Percentiles rank a stretch among this genome's conserved stretches.
These are phyloP conservation scores for Chernovozyma aurita DNA, from an alignment of 1,139 yeast species.

Conservation along the genomic window DNA sequence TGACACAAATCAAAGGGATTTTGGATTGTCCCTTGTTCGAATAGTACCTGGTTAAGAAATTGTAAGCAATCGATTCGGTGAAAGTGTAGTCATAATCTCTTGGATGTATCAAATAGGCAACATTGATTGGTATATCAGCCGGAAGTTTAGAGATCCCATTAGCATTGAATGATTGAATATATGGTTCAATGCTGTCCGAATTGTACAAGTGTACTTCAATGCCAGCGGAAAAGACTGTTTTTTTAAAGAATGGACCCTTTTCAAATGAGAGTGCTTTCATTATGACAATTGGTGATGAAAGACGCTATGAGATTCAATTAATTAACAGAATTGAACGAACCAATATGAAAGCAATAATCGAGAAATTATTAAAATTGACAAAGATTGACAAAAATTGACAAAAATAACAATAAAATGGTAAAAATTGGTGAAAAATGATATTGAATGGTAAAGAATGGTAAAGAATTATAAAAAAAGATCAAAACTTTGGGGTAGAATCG, in stretches of 20 bases:
- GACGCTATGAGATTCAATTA: too few species aligned
- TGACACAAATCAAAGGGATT: constrained; percentile 41
- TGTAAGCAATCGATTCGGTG: constrained; percentile 31
- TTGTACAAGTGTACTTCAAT: constrained; percentile 33
- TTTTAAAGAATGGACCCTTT: constrained; percentile 16
- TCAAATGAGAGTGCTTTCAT: constrained; percentile 4
- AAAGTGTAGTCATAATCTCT: constrained; percentile 23
- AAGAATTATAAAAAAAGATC: too few species aligned
- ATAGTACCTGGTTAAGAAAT: constrained; percentile 24
- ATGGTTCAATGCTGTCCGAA: constrained; percentile 20
- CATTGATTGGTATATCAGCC: constrained; percentile 29
- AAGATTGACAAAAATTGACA: too few species aligned
- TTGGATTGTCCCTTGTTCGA: constrained; percentile 12
- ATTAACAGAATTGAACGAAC: too few species aligned
- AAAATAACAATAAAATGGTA: too few species aligned
- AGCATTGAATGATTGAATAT: constrained; percentile 18
- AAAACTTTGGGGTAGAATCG: too few species aligned
- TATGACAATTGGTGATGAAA: too few species aligned
- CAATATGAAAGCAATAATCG: too few species aligned
- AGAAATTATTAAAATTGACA: too few species aligned
- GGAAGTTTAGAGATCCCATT: constrained; percentile 6
- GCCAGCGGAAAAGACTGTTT: constrained; percentile 28
- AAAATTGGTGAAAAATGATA: too few species aligned
- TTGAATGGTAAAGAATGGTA: too few species aligned
- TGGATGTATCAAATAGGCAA: constrained; percentile 38